phyloP scores from a whole-genome alignment of 2,329 filamentous ascomycete genomes.

The Stemphylium vesicarium region DNA sequence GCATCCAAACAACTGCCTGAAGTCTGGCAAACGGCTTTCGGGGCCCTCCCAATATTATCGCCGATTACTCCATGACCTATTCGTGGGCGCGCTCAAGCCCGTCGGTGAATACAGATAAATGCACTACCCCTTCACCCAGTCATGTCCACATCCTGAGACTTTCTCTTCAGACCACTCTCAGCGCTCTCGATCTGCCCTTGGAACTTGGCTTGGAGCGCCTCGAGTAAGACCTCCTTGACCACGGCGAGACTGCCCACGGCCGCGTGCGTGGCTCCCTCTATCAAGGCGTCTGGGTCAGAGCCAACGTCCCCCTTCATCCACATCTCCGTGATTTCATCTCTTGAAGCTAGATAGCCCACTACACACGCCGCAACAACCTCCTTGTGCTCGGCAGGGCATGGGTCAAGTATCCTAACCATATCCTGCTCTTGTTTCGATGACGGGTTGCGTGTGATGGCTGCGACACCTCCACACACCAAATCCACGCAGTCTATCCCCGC shows the following conservation, averaged over 20 bases:
- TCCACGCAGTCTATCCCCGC: constrained; percentile 96
- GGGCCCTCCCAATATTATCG: neutral
- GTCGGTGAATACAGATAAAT: neutral
- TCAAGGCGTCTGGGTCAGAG: constrained; percentile 58
- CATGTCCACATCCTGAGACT: constrained; percentile 43
- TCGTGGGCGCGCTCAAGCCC: neutral
- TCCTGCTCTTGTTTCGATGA: constrained; percentile 29
- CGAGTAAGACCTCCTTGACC: constrained; percentile 66
- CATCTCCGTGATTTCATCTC: constrained; percentile 91
- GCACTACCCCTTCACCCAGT: constrained; percentile 29
- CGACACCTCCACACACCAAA: constrained; percentile 85
- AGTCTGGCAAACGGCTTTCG: neutral
- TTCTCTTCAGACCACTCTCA: constrained; percentile 33
- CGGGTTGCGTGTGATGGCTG: constrained; percentile 68
- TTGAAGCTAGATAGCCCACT: constrained; percentile 82
- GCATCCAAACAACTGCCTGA: neutral
- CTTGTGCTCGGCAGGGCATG: constrained; percentile 79
- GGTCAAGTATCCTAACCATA: constrained; percentile 73
- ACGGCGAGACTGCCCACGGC: constrained; percentile 66
- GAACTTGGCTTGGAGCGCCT: constrained; percentile 49
- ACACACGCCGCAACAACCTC: constrained; percentile 83
- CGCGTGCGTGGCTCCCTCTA: constrained; percentile 69
- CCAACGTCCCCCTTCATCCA: constrained; percentile 83
- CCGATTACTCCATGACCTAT: neutral
- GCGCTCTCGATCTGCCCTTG: constrained; percentile 24